Base-by-base conservation (phyloP, 441 rosid species). In the Kokia cookei region DNA sequence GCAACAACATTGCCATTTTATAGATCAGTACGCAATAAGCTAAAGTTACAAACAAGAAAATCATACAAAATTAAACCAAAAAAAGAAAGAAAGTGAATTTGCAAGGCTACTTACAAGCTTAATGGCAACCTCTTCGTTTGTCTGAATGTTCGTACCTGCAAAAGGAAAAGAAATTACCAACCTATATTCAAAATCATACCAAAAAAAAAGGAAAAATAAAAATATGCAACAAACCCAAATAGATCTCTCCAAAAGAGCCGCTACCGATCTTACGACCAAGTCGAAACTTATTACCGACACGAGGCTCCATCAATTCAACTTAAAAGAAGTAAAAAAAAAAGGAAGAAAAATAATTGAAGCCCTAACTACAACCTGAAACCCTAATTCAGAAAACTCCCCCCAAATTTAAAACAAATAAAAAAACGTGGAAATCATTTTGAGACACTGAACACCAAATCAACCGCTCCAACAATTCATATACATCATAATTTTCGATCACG, bases 101-200 rank as follows among this genome's bases (percentile, higher is more conserved):
- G 42, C n/a, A 32, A 59, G 76, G 75, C 53, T 53, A 85, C 98
- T 91, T 77, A 93, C 98, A 59, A 93, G 98, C 87, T 93, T 93
- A 77, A 93, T 89, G 63, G 97, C 98, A 73, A 93, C 97, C 80
- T 93, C 98, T 82, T 93, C 98, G 73, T 91, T 93, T 8, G 92
- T 89, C 86, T 93, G 97, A 75, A 91, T 79, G 83, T 93, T 88
- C 72, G 97, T 91, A 58, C 98, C 98, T 93, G 76, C 66, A 80
- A 22, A 42, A 60, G 82, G 40, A 69, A 76, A 74, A 77, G 37
- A 2, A 51, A 32, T 3, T 61, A 79, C 26, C 70, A 76, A 74
- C 77, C 43, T 45, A 5, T 43, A 54, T 40, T 35, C 13, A 47
- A 66, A 66, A 66, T 47, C 55, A 51, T 48, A 2, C 11, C n/a